phyloP scores from a whole-genome alignment of 78 protist species.

The Anaeramoeba flamelloides region DNA sequence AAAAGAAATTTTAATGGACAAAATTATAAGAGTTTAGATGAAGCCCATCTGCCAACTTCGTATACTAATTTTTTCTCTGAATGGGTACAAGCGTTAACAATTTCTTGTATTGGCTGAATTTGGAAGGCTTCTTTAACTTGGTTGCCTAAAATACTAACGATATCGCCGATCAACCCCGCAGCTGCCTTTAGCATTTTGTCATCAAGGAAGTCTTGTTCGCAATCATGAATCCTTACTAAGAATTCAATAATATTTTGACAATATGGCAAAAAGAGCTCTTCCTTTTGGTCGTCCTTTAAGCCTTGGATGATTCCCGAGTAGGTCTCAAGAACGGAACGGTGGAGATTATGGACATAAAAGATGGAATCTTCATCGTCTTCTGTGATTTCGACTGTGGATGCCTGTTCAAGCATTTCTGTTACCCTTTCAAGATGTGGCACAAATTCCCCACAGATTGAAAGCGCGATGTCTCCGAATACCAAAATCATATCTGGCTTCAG shows the following conservation, averaged over 20 bases:
- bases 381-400: conserved; percentile 4
- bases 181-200: no score
- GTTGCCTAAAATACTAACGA: no score
- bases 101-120: no score
- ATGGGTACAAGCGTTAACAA: no score
- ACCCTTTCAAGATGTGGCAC: conserved; percentile 27
- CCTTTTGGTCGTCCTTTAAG: conserved; percentile 10
- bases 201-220: background rate
- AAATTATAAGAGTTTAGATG: no score
- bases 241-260: background rate
- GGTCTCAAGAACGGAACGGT: conserved; percentile 47
- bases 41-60: no score
- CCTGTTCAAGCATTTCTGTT: conserved; percentile 32
- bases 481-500: conserved; percentile 53
- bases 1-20: no score
- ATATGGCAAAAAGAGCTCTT: background rate
- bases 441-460: conserved; percentile 43
- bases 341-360: conserved; percentile 43
- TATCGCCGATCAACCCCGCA: no score
- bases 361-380: conserved; percentile 10
- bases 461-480: conserved; percentile 68
- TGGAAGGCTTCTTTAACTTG: no score
- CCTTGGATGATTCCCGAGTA: conserved; percentile 63
- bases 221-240: background rate
- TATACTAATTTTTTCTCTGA: no score